Base-by-base conservation (phyloP, 2,329 filamentous ascomycete genomes). In the Aspergillus vadensis region DNA sequence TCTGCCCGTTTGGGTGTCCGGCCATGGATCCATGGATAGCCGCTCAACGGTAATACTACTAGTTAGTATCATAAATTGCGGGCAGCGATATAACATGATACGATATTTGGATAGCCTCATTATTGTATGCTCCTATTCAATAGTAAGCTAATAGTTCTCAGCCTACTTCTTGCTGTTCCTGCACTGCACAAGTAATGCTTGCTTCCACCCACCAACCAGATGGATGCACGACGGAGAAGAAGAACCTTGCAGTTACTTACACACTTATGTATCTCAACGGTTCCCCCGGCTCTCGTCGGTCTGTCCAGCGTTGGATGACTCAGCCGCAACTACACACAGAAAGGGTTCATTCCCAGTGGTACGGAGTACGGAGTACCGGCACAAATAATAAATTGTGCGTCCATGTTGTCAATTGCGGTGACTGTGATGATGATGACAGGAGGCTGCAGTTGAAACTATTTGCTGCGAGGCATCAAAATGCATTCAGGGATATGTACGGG, bases 21-120 rank as follows among this genome's bases (percentile, higher is more conserved):
- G 23, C 47, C 14, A 50, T 43, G 38, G 53, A 55, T 27, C 53
- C 39, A 32, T 47, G 53, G 53, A 32, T n/a, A n/a, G 19, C 12
- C 30, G 10, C 39, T 23, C 23, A 32, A 27, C 38, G 38, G 52
- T 38, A 25, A 25, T 25, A 25, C 25, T 25, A 54, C 10, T 32
- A 10, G 30, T 36, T 36, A 36, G 2, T 36, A 36, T 14, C 12
- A 36, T 36, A 36, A 36, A 50, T 50, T n/a, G 10, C 21, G 41
- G 41, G 41, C 19, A 44, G 19, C 19, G 17, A 44, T 44, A 27
- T 27, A 27, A 8, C 25, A 27, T 27, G 25, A 27, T 27, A 27
- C 23, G 23, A 27, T 27, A 27, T 1, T 19, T 30, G n/a, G 47
- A 50, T 50, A 50, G 47, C 27, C 47, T 50, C 27, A 30, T 50